Evolutionary conservation across 2,329 filamentous ascomycete genomes (phyloP), one percentile per base, ranked within the genome.

Genomic region (Sphaceloma murrayae): DNA sequence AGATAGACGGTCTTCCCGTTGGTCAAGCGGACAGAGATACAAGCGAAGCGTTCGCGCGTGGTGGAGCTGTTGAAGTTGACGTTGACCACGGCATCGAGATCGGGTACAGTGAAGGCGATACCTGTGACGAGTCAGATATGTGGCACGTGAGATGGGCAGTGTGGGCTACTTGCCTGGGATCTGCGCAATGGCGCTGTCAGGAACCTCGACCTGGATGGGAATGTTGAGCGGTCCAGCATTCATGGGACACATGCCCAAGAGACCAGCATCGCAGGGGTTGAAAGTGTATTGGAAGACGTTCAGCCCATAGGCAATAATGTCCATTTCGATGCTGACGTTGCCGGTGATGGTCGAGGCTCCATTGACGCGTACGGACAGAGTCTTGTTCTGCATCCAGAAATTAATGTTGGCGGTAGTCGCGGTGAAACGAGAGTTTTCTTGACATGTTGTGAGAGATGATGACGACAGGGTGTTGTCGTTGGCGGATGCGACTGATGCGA

Each of bases 1-100:
- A 94, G 77, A 61, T 95, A 80, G 44, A 95, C 89, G 0, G 87
- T 94, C 66, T 94, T 85, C 50, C 84, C 85, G 62, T 95, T 96
- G 54, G 86, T 93, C 44, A 95, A 73, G 50, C 80, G 72, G 38
- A 87, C 87, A 67, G 94, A 83, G 43, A 95, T 78, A 62, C 89
- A 96, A 46, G 88, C 86, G 43, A 93, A 75, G 55, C 73, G 78
- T 40, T 74, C 66, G 43, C 73, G 70, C 1, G 74, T 77, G 10
- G 73, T 67, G 4, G 76, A 80, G 51, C 75, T 72, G 60, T 85
- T 89, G 69, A 95, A 85, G 56, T 79, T 80, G 56, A 95, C 78
- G 56, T 75, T 78, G 42, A 94, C 83, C 42, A 77, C 81, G 49
- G 86, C 87, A 62, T 96, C 89, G 44, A 95, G 73, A 70, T 95